phyloP scores from a whole-genome alignment of 208 protist species.

The Trypanosoma congolense region DNA sequence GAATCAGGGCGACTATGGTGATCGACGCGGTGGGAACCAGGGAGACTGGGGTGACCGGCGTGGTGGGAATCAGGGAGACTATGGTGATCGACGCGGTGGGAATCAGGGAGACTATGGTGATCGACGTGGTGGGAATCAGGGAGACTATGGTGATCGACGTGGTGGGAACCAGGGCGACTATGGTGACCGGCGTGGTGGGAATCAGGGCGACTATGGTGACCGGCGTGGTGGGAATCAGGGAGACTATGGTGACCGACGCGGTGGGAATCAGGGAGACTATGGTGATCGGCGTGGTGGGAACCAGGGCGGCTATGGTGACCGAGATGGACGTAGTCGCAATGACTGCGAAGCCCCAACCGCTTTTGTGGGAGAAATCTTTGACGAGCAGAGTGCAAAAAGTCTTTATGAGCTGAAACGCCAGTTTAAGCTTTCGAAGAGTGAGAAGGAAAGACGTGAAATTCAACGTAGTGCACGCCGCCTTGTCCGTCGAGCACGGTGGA shows the following conservation, averaged over 20 bases:
- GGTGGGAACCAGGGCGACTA: conserved; percentile 18
- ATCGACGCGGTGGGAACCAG: conserved; percentile 13
- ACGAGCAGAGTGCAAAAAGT: conserved; percentile 39
- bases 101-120: conserved; percentile 17
- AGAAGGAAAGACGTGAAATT: conserved; percentile 46
- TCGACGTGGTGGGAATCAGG: conserved; percentile 3
- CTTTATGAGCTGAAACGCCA: conserved; percentile 65
- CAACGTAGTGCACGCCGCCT: conserved; percentile 44
- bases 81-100: conserved; percentile 16
- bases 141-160: conserved; percentile 11
- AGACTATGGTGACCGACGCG: neutral
- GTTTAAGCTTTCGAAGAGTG: conserved; percentile 47
- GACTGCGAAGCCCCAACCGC: neutral
- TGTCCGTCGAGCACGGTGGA: conserved; percentile 55
- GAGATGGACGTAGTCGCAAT: conserved; percentile 3
- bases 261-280: conserved; percentile 11
- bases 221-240: neutral
- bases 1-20: conserved; percentile 17
- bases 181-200: conserved; percentile 8
- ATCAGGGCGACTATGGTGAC: neutral
- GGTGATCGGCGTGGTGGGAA: conserved; percentile 15
- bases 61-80: conserved; percentile 14
- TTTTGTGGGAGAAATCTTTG: conserved; percentile 16
- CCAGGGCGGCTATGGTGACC: conserved; percentile 6
- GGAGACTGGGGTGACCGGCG: conserved; percentile 14